Evolutionary conservation across 371 early-diverging fungal genomes (phyloP).

Genomic region (Blyttiomyces sp.): DNA sequence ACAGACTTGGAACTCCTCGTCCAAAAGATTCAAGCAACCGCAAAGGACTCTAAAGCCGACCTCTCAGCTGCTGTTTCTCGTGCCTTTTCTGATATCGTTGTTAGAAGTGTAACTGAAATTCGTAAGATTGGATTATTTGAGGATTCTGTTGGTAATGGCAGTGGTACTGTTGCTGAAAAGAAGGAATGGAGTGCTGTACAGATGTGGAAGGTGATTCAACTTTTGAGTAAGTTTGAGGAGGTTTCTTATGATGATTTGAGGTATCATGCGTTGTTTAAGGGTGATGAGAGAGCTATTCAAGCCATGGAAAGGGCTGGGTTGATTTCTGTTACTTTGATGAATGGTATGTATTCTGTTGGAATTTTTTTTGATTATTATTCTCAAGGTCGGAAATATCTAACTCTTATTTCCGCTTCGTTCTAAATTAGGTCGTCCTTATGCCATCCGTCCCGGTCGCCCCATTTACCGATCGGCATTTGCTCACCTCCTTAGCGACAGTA

Average conservation of each 20-base stretch:
- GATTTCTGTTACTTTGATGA: conserved; percentile 66
- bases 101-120: conserved; percentile 74
- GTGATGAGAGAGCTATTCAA: conserved; percentile 69
- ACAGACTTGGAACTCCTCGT: conserved; percentile 83
- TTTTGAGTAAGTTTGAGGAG: conserved; percentile 50
- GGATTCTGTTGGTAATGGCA: conserved; percentile 24
- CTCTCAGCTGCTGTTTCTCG: background rate
- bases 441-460: conserved; percentile 77
- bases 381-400: background rate
- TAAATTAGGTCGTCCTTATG: conserved; percentile 65
- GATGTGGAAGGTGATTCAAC: conserved; percentile 72
- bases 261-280: conserved; percentile 73
- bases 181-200: conserved; percentile 69
- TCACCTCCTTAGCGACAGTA: conserved; percentile 62
- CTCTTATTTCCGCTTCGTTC: background rate
- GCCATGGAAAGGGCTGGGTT: conserved; percentile 86
- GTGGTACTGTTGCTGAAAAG: conserved; percentile 29
- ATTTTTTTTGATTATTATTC: conserved; percentile 9
- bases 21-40: conserved; percentile 77
- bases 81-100: conserved; percentile 74
- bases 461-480: conserved; percentile 75
- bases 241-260: conserved; percentile 73
- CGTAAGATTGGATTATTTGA: conserved; percentile 80
- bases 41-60: conserved; percentile 27
- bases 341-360: conserved; percentile 49